Evolutionary conservation across 176 grass and related monocot species (phyloP).

Genomic region (Cymbopogon citratus): DNA sequence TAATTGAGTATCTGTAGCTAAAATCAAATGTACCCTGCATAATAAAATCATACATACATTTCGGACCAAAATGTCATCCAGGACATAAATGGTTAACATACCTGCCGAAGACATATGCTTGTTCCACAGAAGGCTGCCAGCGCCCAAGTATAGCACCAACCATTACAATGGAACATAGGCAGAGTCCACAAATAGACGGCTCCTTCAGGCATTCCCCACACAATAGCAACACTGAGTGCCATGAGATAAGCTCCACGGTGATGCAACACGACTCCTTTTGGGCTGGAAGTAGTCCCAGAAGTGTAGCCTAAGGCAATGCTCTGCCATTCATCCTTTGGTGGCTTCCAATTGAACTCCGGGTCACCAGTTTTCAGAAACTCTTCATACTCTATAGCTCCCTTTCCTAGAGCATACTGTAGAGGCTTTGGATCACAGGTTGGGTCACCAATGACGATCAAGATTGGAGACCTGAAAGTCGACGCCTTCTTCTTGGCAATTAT

Average conservation of each 20-base stretch:
- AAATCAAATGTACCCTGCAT: not conserved
- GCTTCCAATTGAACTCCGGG: constrained; percentile 63
- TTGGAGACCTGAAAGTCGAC: constrained; percentile 46
- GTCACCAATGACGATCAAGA: constrained; percentile 61
- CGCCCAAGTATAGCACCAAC: constrained; percentile 89
- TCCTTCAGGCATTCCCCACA: constrained; percentile 75
- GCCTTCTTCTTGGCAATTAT: constrained; percentile 58
- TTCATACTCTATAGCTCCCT: constrained; percentile 79
- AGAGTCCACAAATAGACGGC: constrained; percentile 86
- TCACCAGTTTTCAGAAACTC: constrained; percentile 71
- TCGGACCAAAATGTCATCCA: not conserved
- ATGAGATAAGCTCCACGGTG: constrained; percentile 91
- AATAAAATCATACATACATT: no score
- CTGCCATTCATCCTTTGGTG: constrained; percentile 89
- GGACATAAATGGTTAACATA: constrained; percentile 20
- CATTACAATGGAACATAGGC: constrained; percentile 97
- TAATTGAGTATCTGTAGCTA: not conserved
- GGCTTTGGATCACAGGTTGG: constrained; percentile 47
- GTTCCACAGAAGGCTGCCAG: constrained; percentile 86
- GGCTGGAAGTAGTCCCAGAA: constrained; percentile 86
- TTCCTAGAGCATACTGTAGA: constrained; percentile 52
- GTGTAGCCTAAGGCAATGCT: constrained; percentile 89
- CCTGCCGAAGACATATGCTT: constrained; percentile 93
- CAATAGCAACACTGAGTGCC: constrained; percentile 63
- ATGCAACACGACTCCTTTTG: constrained; percentile 81